Conservation (phyloP, 805 yeast species). For the Brettanomyces sp. region DNA sequence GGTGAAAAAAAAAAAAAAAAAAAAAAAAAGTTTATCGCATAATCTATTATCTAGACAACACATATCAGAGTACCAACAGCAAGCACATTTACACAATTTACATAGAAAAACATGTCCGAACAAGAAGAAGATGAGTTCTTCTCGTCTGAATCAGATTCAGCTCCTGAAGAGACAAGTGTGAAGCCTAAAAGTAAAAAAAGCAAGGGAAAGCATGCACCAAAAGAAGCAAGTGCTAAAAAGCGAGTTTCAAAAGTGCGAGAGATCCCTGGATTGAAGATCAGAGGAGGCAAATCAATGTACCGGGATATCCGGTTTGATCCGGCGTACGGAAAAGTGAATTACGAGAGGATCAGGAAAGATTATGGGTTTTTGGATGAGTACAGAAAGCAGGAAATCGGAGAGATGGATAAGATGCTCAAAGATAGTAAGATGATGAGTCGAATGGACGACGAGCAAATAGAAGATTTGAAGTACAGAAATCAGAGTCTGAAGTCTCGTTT, state of each 20-base stretch:
- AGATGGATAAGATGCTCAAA: slow-evolving; percentile 46
- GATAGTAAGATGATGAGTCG: slow-evolving; percentile 39
- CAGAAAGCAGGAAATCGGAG: slow-evolving; percentile 60
- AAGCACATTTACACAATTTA: no score
- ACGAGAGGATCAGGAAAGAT: slow-evolving; percentile 56
- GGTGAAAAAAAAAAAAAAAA: background rate
- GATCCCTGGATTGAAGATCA: slow-evolving; percentile 50
- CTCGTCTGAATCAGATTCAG: slow-evolving; percentile 12
- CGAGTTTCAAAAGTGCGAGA: slow-evolving; percentile 64
- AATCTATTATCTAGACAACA: no score
- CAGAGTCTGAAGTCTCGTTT: slow-evolving; percentile 61
- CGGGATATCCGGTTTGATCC: slow-evolving; percentile 87
- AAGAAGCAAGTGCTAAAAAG: slow-evolving; percentile 64
- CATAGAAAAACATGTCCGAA: no score
- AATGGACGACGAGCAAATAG: slow-evolving; percentile 35
- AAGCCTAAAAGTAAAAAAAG: slow-evolving; percentile 6
- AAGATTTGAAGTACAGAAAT: slow-evolving; percentile 43
- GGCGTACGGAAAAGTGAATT: slow-evolving; percentile 78
- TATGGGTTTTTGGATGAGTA: slow-evolving; percentile 84
- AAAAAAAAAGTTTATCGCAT: background rate
- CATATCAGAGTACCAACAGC: no score
- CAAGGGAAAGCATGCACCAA: slow-evolving; percentile 74
- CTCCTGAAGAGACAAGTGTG: slow-evolving; percentile 15
- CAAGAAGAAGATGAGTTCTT: background rate
- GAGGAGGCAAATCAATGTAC: slow-evolving; percentile 25